Conservation (phyloP, 129 eudicot species). For the Pittosporum tobira region DNA sequence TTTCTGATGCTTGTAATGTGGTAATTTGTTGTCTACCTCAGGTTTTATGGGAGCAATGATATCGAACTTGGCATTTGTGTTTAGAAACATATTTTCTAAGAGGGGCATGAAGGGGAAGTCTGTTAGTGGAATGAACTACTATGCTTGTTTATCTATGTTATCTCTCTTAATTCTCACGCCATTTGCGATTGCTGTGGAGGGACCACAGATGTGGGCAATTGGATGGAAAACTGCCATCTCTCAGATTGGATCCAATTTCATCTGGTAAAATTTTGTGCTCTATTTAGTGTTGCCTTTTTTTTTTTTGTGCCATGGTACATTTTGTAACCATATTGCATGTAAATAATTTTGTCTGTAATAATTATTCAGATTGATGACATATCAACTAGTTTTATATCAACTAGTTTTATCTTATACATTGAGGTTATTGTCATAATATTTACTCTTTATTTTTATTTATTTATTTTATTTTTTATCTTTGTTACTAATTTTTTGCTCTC, state of each 20-base stretch:
- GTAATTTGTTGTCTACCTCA: slow-evolving; percentile 19
- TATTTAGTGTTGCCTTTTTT: not conserved
- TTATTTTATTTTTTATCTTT: not conserved
- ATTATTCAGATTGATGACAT: not conserved
- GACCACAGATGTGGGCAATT: slow-evolving; percentile 69
- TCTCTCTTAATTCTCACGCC: slow-evolving; percentile 66
- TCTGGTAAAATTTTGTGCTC: no score
- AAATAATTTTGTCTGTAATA: not conserved
- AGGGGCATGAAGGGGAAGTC: slow-evolving; percentile 75
- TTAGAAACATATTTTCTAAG: slow-evolving; percentile 63
- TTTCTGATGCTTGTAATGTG: slow-evolving; percentile 11
- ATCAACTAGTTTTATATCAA: no score
- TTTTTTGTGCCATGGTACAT: no score
- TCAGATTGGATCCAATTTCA: slow-evolving; percentile 60
- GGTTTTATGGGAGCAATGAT: slow-evolving; percentile 84
- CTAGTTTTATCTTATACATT: slow-evolving; percentile 12
- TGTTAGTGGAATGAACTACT: slow-evolving; percentile 82
- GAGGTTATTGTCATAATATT: not conserved
- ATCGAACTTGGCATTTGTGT: slow-evolving; percentile 70
- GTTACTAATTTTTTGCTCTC: not conserved
- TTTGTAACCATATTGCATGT: no score
- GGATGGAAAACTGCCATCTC: slow-evolving; percentile 64
- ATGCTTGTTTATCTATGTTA: slow-evolving; percentile 60
- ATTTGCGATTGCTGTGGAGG: slow-evolving; percentile 77
- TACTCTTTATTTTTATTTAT: not conserved